These are phyloP conservation scores for Seminavis robusta DNA, from an alignment of 108 stramenopile genomes.

Conservation along the genomic window DNA sequence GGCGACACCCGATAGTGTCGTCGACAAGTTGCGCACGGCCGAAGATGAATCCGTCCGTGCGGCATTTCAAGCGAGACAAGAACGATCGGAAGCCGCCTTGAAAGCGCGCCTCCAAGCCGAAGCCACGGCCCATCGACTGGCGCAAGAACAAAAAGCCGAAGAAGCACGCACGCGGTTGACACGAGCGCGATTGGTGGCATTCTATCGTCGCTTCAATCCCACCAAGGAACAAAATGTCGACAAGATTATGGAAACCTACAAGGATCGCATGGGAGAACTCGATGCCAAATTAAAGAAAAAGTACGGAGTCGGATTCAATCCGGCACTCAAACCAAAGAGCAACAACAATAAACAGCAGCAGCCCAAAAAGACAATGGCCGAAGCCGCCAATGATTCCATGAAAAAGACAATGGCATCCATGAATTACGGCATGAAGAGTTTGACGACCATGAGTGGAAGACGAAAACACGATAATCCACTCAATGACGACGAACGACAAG, in stretches of 20 bases:
- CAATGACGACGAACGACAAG: background rate
- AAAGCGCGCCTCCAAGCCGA: conserved; percentile 57
- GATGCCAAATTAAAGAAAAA: conserved; percentile 71
- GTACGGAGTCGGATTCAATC: conserved; percentile 80
- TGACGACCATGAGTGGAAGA: background rate
- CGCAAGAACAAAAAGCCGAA: conserved; percentile 50
- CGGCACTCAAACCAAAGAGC: conserved; percentile 51
- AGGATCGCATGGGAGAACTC: conserved; percentile 71
- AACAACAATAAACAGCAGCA: conserved; percentile 15
- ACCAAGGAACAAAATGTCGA: conserved; percentile 78
- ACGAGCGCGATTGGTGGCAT: conserved; percentile 70
- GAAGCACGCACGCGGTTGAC: conserved; percentile 60
- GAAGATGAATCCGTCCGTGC: conserved; percentile 66
- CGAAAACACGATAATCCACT: background rate
- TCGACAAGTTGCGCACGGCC: conserved; percentile 40
- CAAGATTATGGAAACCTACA: conserved; percentile 65
- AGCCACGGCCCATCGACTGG: conserved; percentile 54
- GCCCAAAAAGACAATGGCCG: background rate
- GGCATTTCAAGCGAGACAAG: conserved; percentile 45
- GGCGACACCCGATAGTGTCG: conserved; percentile 62
- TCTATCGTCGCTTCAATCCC: conserved; percentile 71
- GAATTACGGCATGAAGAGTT: conserved; percentile 11
- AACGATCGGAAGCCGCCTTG: conserved; percentile 46
- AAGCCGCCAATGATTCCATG: background rate
- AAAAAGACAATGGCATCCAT: conserved; percentile 11